A percentile compares a stretch with the other conserved stretches of the same genome.
These are phyloP conservation scores for Fraxinus nigra DNA, from an alignment of 305 asterid species.

Conservation along the genomic window DNA sequence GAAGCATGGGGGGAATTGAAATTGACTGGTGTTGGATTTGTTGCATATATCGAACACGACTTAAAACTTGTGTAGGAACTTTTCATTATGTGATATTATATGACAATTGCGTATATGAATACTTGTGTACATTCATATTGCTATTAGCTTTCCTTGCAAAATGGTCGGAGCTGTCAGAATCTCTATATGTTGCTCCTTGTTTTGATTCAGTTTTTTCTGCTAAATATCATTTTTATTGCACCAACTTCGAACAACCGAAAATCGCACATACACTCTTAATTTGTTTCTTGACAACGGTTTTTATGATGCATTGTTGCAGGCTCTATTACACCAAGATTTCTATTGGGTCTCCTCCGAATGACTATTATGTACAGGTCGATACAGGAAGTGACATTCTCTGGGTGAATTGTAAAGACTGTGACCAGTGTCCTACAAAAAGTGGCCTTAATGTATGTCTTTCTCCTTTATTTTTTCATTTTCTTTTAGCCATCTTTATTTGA, in stretches of 20 bases:
- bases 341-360: conserved; percentile 86
- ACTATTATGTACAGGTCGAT: conserved; percentile 89
- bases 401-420: conserved; percentile 88
- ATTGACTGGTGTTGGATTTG: neutral
- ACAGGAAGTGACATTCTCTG: conserved; percentile 98
- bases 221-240: conserved; percentile 6
- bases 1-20: neutral
- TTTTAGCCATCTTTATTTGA: neutral
- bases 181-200: neutral
- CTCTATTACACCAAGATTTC: conserved; percentile 83
- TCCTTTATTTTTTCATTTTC: neutral
- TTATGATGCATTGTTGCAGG: conserved; percentile 47
- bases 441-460: conserved; percentile 61
- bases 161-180: neutral
- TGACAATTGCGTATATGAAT: neutral
- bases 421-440: conserved; percentile 76
- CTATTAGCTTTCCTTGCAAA: neutral
- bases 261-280: neutral
- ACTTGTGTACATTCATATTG: neutral
- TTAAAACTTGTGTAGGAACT: neutral
- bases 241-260: neutral
- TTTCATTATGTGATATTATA: neutral
- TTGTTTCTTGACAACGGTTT: conserved; percentile 15
- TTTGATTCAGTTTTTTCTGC: neutral
- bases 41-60: neutral